Percentiles rank a stretch among this genome's conserved stretches.
These are phyloP conservation scores for Backusella psychrophila DNA, from an alignment of 192 early-diverging fungal genomes.

Conservation along the genomic window DNA sequence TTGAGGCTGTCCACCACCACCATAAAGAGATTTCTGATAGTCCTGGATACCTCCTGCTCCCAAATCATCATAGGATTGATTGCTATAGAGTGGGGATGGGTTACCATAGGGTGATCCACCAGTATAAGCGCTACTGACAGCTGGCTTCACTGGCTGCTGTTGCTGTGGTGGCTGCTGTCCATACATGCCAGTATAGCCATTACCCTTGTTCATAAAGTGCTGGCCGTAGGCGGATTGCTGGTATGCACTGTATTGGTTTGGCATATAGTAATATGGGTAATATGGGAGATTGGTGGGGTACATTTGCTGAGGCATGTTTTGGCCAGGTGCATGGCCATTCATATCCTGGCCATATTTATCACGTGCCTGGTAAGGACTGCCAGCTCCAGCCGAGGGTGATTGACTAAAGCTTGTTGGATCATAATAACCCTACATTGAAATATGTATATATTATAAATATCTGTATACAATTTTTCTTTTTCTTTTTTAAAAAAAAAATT, in stretches of 20 bases:
- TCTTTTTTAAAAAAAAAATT: not conserved
- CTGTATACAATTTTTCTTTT: not conserved
- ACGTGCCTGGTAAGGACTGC: slow-evolving; percentile 49
- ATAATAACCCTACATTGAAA: slow-evolving; percentile 30
- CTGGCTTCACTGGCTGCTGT: slow-evolving; percentile 35
- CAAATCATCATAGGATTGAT: slow-evolving; percentile 41
- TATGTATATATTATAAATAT: not conserved
- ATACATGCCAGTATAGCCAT: slow-evolving; percentile 82
- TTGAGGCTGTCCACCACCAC: slow-evolving; percentile 18
- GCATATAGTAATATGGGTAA: slow-evolving; percentile 80
- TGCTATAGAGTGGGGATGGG: slow-evolving; percentile 32
- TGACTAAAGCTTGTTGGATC: slow-evolving; percentile 58
- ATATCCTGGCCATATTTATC: slow-evolving; percentile 55
- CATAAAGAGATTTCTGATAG: slow-evolving; percentile 44
- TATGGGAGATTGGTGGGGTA: slow-evolving; percentile 69
- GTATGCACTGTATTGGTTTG: slow-evolving; percentile 81
- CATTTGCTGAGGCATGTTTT: slow-evolving; percentile 42
- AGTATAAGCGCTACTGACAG: not conserved
- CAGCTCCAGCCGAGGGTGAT: slow-evolving; percentile 51
- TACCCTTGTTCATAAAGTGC: slow-evolving; percentile 83
- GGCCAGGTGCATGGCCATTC: slow-evolving; percentile 28
- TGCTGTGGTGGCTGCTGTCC: slow-evolving; percentile 45
- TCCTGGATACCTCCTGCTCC: slow-evolving; percentile 29
- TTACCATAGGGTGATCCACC: slow-evolving; percentile 38
- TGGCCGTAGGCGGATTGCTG: slow-evolving; percentile 85